These are phyloP conservation scores for Alternaria viburni DNA, from an alignment of 2,329 filamentous ascomycete genomes.

Conservation along the genomic window DNA sequence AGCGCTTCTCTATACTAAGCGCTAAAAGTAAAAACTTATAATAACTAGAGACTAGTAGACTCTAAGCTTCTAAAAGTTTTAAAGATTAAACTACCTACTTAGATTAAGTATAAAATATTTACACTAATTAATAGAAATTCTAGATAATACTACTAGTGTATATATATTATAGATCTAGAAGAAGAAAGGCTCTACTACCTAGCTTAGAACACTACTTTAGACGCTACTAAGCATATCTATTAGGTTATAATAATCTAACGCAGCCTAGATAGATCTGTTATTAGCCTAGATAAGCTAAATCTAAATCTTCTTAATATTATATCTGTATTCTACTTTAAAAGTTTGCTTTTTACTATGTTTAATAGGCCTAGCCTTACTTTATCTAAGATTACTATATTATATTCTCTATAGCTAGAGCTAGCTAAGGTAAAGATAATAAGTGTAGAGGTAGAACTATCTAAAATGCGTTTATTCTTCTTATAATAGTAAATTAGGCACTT, in stretches of 20 bases:
- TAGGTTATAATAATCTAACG: constrained; percentile 12
- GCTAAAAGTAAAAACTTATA: too few species aligned
- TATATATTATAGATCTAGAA: constrained; percentile 16
- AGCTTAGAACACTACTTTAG: constrained; percentile 5
- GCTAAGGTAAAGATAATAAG: constrained; percentile 15
- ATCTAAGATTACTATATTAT: constrained; percentile 12
- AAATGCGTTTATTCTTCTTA: not conserved
- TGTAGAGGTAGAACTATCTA: constrained; percentile 8
- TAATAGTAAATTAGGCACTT: constrained; percentile 4
- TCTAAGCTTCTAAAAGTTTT: not conserved
- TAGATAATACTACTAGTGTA: constrained; percentile 5
- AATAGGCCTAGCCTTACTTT: constrained; percentile 9
- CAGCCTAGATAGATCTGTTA: constrained; percentile 4
- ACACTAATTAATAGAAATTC: constrained; percentile 7
- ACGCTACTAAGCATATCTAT: not conserved
- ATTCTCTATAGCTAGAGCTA: constrained; percentile 9
- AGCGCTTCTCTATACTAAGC: too few species aligned
- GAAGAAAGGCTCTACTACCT: constrained; percentile 12
- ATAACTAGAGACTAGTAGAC: too few species aligned
- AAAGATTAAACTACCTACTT: not conserved
- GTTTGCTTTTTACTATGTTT: constrained; percentile 14
- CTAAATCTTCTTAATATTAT: constrained; percentile 21
- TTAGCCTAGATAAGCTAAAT: constrained; percentile 7
- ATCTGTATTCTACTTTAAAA: constrained; percentile 10
- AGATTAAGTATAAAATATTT: constrained; percentile 3